phyloP scores from a whole-genome alignment of 1,284 basidiomycete species.

The Cryptococcus wingfieldii region DNA sequence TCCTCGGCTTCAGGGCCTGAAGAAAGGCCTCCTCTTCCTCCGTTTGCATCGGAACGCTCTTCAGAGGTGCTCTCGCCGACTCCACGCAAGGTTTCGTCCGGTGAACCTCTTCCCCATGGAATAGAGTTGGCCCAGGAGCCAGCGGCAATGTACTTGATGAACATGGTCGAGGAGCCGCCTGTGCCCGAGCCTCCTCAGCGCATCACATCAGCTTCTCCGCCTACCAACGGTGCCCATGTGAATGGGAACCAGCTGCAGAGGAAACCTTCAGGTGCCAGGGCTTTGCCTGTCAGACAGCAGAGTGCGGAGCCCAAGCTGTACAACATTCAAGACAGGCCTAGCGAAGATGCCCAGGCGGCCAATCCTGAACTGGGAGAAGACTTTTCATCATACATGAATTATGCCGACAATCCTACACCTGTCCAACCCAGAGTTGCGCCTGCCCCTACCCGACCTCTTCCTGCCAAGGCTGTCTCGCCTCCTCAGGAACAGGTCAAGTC shows the following conservation, averaged over 20 bases:
- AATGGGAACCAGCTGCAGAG: slow-evolving; percentile 52
- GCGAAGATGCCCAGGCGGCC: neutral
- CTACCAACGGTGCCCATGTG: slow-evolving; percentile 8
- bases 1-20: neutral
- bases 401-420: slow-evolving; percentile 33
- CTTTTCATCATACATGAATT: slow-evolving; percentile 37
- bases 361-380: slow-evolving; percentile 32
- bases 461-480: neutral
- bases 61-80: slow-evolving; percentile 22
- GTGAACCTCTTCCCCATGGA: slow-evolving; percentile 9
- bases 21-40: neutral
- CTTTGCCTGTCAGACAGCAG: slow-evolving; percentile 51
- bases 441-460: slow-evolving; percentile 2
- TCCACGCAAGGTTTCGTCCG: slow-evolving; percentile 28
- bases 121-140: slow-evolving; percentile 37
- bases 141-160: slow-evolving; percentile 44
- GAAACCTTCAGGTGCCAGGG: slow-evolving; percentile 82
- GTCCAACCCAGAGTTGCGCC: slow-evolving; percentile 19
- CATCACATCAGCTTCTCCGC: slow-evolving; percentile 1
- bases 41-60: neutral
- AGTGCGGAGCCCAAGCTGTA: slow-evolving; percentile 15
- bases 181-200: neutral
- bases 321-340: slow-evolving; percentile 13
- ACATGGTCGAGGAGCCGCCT: slow-evolving; percentile 42
- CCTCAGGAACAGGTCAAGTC: slow-evolving; percentile 56